These are phyloP conservation scores for Macroventuria anomochaeta DNA, from an alignment of 2,329 filamentous ascomycete genomes.

Conservation along the genomic window DNA sequence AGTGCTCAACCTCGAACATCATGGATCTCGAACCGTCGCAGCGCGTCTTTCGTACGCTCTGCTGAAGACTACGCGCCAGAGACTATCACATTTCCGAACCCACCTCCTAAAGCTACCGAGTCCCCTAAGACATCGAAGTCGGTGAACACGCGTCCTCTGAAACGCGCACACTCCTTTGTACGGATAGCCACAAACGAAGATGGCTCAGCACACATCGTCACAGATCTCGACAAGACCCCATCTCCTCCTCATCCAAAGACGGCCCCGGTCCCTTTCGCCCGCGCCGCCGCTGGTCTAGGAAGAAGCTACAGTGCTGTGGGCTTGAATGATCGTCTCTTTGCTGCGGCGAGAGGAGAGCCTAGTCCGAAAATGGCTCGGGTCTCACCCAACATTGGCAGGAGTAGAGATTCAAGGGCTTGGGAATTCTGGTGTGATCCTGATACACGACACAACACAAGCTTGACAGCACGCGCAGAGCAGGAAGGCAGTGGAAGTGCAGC, in stretches of 20 bases:
- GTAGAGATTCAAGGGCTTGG: conserved; percentile 87
- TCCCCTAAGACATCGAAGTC: conserved; percentile 53
- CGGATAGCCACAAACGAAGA: conserved; percentile 85
- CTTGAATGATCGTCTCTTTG: conserved; percentile 45
- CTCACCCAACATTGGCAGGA: conserved; percentile 69
- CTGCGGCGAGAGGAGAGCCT: conserved; percentile 37
- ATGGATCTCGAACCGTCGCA: conserved; percentile 56
- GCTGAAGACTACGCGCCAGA: conserved; percentile 44
- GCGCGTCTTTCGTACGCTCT: conserved; percentile 49
- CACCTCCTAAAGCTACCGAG: conserved; percentile 36
- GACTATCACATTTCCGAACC: conserved; percentile 39
- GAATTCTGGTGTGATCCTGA: conserved; percentile 88
- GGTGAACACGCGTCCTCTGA: conserved; percentile 52
- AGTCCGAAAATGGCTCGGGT: conserved; percentile 53
- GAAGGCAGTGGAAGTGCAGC: conserved; percentile 80
- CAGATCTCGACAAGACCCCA: conserved; percentile 70
- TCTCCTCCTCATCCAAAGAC: conserved; percentile 66
- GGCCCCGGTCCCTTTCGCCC: conserved; percentile 51
- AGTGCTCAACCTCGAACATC: conserved; percentile 43
- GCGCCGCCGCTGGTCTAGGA: conserved; percentile 62
- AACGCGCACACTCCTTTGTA: conserved; percentile 61
- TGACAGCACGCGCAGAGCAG: conserved; percentile 81
- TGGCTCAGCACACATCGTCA: conserved; percentile 86
- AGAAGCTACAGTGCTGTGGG: conserved; percentile 73
- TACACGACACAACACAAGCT: conserved; percentile 68